Base-by-base conservation (phyloP, 2,329 filamentous ascomycete species). In the Aspergillus sp. region DNA sequence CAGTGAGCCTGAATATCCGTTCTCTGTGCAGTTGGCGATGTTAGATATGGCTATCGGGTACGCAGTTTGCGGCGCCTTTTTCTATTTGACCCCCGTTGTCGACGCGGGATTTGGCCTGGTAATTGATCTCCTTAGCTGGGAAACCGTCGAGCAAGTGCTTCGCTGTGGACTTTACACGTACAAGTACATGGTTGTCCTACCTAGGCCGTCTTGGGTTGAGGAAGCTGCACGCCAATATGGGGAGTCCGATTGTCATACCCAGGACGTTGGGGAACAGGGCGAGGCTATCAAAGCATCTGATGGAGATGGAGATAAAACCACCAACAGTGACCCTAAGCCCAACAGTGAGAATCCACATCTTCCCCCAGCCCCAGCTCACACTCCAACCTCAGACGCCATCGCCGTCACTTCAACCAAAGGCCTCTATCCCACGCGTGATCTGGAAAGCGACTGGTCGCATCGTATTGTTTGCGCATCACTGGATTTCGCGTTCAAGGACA, bases 21-120 rank as follows among this genome's bases (percentile, higher is more conserved):
- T 63, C 20, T 55, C 59, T 8, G 36, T 66, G 26, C 64, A 57
- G 18, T 56, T 47, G 12, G 64, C 65, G 11, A 64, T 64, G 55
- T 62, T 67, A 18, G 67, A 71, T 26, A 63, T 74, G 32, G 64
- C 66, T 13, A 38, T 74, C 6, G 71, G 66, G 53, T 74, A 74
- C 54, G 68, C 65, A 15, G 57, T 63, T 2, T 64, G 64, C 0
- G 72, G 71, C 1, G 66, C 67, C 0, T 74, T 74, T 52, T 61
- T 75, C 17, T 61, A 62, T 6, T 48, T 66, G 6, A 50, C 43
- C 4, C 57, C 57, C 1, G 60, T 74, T 42, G 58, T 66, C n/a
- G 54, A 67, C 9, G 57, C 62, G 0, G 72, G 69, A 0, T 60
- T 73, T 30, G 49, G 61, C 1, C 52, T 74, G 30, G 66, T 63